Evolutionary conservation across 805 yeast genomes (phyloP), one percentile per base, ranked within the genome.

Genomic region (Maudiozyma barnettii): DNA sequence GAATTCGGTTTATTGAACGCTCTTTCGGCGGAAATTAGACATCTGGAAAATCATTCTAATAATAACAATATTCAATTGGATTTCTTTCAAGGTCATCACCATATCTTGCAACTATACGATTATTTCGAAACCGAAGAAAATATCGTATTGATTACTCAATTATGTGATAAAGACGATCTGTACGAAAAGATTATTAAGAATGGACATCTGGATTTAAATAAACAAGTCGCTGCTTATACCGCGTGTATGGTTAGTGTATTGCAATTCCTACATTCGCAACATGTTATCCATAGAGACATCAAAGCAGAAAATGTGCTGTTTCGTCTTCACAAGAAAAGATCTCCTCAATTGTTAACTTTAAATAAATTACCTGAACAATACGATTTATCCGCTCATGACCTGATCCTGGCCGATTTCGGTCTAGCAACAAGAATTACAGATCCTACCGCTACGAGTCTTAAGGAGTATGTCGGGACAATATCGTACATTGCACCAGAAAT

Each of bases 401-500:
- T 65, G 19, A 63, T 65, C 20, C 44, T 65, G 19, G 70, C 64
- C 0, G 70, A 65, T 53, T 82, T 82, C 61, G 89, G 90, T 2
- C 65, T 81, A 26, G 82, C 88, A 13, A 64, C 78, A 12, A 69
- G 74, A 36, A 62, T 75, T 7, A 68, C 67, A 30, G 66, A 69
- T 45, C 66, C 65, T 23, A 55, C 23, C 45, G 38, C 43, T 5
- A 63, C 16, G 4, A 39, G 38, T 31, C 72, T 51, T 61, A 69
- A 51, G 70, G 82, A 49, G 64, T 79, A 36, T 71, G 82, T 56
- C 5, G 91, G 91, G 0, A 84, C 91, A 1, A 73, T 83, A 6
- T 80, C 85, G 19, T 83, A 83, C 62, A 78, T 83, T 75, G 83
- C 90, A 0, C 91, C 91, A 1, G 90, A 83, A 57, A 71, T 84